Evolutionary conservation across 805 yeast genomes (phyloP), one percentile per base, ranked within the genome.

Genomic region (Diddensiella santjacobensis): DNA sequence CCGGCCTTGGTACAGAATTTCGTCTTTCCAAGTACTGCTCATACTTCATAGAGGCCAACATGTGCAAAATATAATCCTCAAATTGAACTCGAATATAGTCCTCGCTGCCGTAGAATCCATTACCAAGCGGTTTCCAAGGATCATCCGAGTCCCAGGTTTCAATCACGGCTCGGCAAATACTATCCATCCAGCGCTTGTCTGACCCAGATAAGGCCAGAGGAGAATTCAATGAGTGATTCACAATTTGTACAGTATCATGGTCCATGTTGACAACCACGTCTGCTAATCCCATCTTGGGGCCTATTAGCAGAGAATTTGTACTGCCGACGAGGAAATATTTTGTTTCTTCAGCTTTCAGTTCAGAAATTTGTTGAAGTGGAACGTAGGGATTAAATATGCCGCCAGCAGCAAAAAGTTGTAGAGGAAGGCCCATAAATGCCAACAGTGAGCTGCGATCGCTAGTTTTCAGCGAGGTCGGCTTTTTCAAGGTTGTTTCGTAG

Each of bases 311-410:
- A 36, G 90, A 81, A 67, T 93, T 93, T 3, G 97, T 89, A 37
- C 95, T 83, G 0, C 99, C 99, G 42, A 87, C 77, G 61, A 87
- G 69, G 56, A 80, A 93, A 61, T 81, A 80, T 30, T 74, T 69
- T 0, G 90, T 76, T 44, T 74, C 76, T 1, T 71, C 69, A 18
- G 76, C 73, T 26, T 71, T 72, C 45, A 93, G 71, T 56, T 85
- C 89, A 45, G 84, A 85, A 48, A 91, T 70, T 61, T 91, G 98
- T 64, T 91, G 99, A 47, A 93, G 70, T 0, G 98, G 95, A n/a
- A 90, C 74, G 67, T 91, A 93, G 1, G 99, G 98, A 57, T 84
- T 83, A 73, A 95, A 90, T 51, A 91, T 74, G 1, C 95, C 89
- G 39, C 95, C 95, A 56, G 79, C 78, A 43, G 88, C 88, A 66